These are phyloP conservation scores for Aspergillus luchuensis DNA, from an alignment of 2,329 filamentous ascomycete species.

Conservation along the genomic window DNA sequence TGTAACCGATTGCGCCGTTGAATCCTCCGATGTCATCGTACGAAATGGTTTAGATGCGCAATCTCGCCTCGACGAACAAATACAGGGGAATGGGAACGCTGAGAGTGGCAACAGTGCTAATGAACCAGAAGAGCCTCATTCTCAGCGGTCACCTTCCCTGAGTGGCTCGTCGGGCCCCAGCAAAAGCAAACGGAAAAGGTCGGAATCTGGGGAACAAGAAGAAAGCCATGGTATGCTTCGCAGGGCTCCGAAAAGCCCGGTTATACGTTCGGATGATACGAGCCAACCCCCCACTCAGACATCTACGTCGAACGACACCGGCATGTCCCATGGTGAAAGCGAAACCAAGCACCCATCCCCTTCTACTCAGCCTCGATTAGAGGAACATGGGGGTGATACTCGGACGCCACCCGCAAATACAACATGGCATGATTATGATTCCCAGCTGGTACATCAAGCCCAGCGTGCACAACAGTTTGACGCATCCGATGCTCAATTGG, in stretches of 20 bases:
- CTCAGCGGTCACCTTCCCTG: conserved; percentile 31
- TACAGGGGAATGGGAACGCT: conserved; percentile 52
- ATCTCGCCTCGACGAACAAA: conserved; percentile 45
- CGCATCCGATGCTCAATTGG: conserved; percentile 54
- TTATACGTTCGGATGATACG: conserved; percentile 39
- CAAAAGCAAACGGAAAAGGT: conserved; percentile 69
- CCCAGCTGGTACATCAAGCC: conserved; percentile 48
- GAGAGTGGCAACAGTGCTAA: conserved; percentile 42
- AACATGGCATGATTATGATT: conserved; percentile 44
- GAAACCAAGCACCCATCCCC: conserved; percentile 27
- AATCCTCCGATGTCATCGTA: conserved; percentile 21
- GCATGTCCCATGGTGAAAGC: conserved; percentile 18
- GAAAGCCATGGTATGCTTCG: conserved; percentile 34
- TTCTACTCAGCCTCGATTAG: conserved; percentile 26
- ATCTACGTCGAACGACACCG: conserved; percentile 23
- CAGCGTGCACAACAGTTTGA: conserved; percentile 49
- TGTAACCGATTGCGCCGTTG: conserved; percentile 20
- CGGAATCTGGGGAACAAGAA: conserved; percentile 59
- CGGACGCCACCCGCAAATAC: conserved; percentile 31
- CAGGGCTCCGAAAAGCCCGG: conserved; percentile 43
- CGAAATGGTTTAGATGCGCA: conserved; percentile 26
- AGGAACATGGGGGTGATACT: conserved; percentile 37
- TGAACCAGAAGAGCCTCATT: conserved; percentile 26
- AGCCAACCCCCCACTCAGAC: conserved; percentile 27
- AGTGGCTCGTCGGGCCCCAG: conserved; percentile 19